These are phyloP conservation scores for Zymoseptoria passerinii DNA, from an alignment of 2,329 filamentous ascomycete species.

Conservation along the genomic window DNA sequence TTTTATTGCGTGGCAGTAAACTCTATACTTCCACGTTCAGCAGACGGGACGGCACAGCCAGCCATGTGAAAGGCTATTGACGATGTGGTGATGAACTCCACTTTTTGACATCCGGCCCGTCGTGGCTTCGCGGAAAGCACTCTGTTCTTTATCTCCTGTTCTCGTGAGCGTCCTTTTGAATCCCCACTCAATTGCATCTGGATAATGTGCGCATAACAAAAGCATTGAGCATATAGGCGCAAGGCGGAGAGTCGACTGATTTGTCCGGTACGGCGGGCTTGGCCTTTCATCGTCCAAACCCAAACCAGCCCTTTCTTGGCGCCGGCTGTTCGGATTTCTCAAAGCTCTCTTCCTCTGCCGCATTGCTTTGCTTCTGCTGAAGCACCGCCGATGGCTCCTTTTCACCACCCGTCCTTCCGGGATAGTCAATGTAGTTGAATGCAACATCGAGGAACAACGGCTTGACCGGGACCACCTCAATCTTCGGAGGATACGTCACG, in stretches of 20 bases:
- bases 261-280: not conserved
- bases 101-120: not conserved
- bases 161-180: not conserved
- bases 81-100: not conserved
- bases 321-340: slow-evolving; percentile 29
- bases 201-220: not conserved
- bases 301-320: slow-evolving; percentile 45
- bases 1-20: not conserved
- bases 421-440: slow-evolving; percentile 96
- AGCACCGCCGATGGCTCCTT: slow-evolving; percentile 15
- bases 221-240: not conserved
- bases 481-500: slow-evolving; percentile 76
- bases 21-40: not conserved
- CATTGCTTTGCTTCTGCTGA: slow-evolving; percentile 12
- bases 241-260: not conserved
- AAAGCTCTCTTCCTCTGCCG: slow-evolving; percentile 15
- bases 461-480: slow-evolving; percentile 81
- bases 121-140: not conserved
- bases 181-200: not conserved
- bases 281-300: slow-evolving; percentile 37
- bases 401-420: slow-evolving; percentile 44
- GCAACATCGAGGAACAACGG: slow-evolving; percentile 93
- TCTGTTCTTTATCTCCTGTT: too few species aligned
- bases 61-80: not conserved
- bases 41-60: not conserved